Percentiles rank a stretch among this genome's conserved stretches.
These are phyloP conservation scores for Neonectria faginata DNA, from an alignment of 2,329 filamentous ascomycete species.

Conservation along the genomic window DNA sequence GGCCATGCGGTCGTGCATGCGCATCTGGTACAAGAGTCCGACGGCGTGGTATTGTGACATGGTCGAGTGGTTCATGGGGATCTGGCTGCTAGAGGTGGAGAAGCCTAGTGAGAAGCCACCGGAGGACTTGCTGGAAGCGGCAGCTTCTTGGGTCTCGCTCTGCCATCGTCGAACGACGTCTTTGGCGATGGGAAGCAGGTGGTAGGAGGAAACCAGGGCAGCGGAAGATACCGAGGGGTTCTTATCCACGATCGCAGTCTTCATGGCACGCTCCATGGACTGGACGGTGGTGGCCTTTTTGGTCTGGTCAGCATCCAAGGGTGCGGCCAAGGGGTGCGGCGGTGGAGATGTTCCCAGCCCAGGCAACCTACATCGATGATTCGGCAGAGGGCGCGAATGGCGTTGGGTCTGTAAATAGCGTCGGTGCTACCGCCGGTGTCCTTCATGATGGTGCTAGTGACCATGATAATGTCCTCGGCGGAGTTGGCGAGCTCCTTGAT, in stretches of 20 bases:
- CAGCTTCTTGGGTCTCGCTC: slow-evolving; percentile 97
- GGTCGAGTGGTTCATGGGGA: slow-evolving; percentile 90
- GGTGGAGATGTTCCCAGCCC: slow-evolving; percentile 22
- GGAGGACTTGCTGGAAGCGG: slow-evolving; percentile 87
- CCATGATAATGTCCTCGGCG: slow-evolving; percentile 99
- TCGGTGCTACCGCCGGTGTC: slow-evolving; percentile 96
- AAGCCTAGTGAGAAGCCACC: slow-evolving; percentile 93
- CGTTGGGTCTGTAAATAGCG: slow-evolving; percentile 93
- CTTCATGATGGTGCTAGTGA: slow-evolving; percentile 99
- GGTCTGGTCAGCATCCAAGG: slow-evolving; percentile 45
- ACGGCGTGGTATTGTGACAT: slow-evolving; percentile 99
- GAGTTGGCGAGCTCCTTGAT: slow-evolving; percentile 97
- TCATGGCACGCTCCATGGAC: slow-evolving; percentile 97
- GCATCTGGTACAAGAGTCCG: slow-evolving; percentile 97
- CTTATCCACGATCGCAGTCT: slow-evolving; percentile 99
- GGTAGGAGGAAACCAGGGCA: slow-evolving; percentile 95
- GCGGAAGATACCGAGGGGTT: slow-evolving; percentile 97
- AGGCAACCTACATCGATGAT: slow-evolving; percentile 85
- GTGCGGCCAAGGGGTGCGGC: slow-evolving; percentile 22
- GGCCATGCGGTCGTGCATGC: slow-evolving; percentile 96
- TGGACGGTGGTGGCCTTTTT: slow-evolving; percentile 89
- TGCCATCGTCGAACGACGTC: slow-evolving; percentile 98
- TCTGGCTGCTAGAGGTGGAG: slow-evolving; percentile 78
- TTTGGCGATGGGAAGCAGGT: slow-evolving; percentile 93
- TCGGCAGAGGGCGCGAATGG: slow-evolving; percentile 92